These are phyloP conservation scores for Lentinula boryana DNA, from an alignment of 768 basidiomycete genomes.

Conservation along the genomic window DNA sequence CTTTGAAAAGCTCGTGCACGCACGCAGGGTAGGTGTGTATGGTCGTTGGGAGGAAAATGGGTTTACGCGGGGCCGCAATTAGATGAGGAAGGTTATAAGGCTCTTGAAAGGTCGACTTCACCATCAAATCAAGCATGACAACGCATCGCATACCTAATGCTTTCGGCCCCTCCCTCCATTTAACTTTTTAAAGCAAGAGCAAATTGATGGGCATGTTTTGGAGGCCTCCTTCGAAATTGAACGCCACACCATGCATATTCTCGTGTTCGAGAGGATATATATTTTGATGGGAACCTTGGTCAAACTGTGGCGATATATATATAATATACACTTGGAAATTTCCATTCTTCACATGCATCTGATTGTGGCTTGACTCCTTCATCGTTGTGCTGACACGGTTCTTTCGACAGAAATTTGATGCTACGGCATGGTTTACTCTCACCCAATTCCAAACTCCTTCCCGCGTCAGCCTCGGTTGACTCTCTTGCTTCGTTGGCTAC, in stretches of 20 bases:
- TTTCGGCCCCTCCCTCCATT: neutral
- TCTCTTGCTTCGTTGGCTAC: constrained; percentile 6
- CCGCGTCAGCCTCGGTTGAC: constrained; percentile 14
- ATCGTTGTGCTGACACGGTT: neutral
- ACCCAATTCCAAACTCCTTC: constrained; percentile 56
- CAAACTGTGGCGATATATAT: neutral
- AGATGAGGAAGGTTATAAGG: neutral
- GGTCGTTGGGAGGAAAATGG: neutral
- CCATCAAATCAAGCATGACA: neutral
- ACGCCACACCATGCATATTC: neutral
- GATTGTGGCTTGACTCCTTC: neutral
- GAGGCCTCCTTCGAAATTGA: neutral
- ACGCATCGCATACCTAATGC: neutral
- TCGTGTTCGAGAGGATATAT: neutral
- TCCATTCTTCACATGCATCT: neutral
- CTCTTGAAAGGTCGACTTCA: neutral
- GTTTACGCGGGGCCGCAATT: neutral
- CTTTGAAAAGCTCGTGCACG: neutral
- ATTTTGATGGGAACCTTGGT: neutral
- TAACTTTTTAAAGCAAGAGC: neutral
- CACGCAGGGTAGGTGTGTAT: neutral
- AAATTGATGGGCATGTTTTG: neutral
- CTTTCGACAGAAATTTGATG: constrained; percentile 51
- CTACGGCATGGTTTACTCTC: constrained; percentile 61
- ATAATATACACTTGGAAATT: neutral